Evolutionary conservation across 768 basidiomycete genomes (phyloP).

Genomic region (Leucogyrophana mollusca): DNA sequence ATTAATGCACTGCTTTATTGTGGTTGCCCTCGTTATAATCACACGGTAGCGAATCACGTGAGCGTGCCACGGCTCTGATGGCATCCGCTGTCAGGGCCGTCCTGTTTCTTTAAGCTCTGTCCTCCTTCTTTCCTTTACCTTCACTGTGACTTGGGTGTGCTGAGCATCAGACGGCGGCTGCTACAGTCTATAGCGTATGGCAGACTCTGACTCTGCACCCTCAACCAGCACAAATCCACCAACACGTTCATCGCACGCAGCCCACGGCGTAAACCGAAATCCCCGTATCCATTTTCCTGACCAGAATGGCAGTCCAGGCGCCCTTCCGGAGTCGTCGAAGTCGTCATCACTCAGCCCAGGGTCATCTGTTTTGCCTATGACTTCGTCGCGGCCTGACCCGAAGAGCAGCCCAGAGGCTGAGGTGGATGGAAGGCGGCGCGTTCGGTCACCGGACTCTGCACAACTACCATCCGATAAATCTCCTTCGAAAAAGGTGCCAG

Average conservation of each 20-base stretch:
- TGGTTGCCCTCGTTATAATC: constrained; percentile 8
- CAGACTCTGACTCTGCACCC: constrained; percentile 21
- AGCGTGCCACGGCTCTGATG: constrained; percentile 1
- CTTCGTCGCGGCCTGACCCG: constrained; percentile 12
- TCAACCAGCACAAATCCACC: constrained; percentile 18
- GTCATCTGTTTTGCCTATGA: constrained; percentile 13
- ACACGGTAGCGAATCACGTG: constrained; percentile 1
- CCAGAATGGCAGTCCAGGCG: constrained; percentile 24
- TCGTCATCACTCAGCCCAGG: constrained; percentile 27
- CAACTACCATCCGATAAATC: constrained; percentile 1
- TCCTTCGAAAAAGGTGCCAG: constrained; percentile 14
- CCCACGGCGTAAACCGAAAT: constrained; percentile 6
- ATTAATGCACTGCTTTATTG: no score
- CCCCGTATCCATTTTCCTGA: constrained; percentile 35
- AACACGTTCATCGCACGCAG: constrained; percentile 11
- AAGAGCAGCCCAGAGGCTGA: constrained; percentile 7
- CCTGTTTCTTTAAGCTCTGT: no score
- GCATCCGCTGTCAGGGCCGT: not conserved
- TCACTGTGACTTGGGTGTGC: no score
- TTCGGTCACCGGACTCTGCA: constrained; percentile 17
- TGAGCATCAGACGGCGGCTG: not conserved
- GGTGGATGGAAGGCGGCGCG: constrained; percentile 17
- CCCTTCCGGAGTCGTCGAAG: constrained; percentile 27
- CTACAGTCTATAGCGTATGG: constrained; percentile 22
- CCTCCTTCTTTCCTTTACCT: constrained; percentile 1